phyloP scores from a whole-genome alignment of 495 filamentous ascomycete species.

The Hypoxylon subgilvum region DNA sequence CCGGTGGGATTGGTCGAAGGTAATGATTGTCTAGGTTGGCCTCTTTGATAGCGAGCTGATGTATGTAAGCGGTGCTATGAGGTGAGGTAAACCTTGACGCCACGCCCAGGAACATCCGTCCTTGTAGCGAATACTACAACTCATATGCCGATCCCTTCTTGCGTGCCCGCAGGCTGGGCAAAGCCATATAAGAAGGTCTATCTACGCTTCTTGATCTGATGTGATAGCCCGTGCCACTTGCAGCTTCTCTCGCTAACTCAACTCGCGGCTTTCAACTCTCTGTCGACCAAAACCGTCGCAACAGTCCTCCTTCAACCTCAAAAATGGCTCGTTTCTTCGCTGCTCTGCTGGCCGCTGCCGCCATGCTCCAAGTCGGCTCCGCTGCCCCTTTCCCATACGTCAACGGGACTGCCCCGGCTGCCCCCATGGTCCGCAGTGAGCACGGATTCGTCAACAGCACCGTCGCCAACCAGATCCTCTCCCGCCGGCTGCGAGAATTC shows the following conservation, averaged over 20 bases:
- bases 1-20: constrained; percentile 29
- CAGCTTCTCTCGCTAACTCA: constrained; percentile 17
- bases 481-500: constrained; percentile 38
- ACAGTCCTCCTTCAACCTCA: constrained; percentile 12
- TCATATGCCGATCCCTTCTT: constrained; percentile 33
- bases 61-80: constrained; percentile 17
- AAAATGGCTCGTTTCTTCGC: constrained; percentile 41
- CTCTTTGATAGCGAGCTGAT: constrained; percentile 32
- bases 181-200: constrained; percentile 26
- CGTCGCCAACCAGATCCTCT: constrained; percentile 12
- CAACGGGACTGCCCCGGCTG: constrained; percentile 26
- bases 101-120: constrained; percentile 20
- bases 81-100: constrained; percentile 19
- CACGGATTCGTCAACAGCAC: constrained; percentile 17
- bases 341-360: constrained; percentile 37
- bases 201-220: constrained; percentile 8
- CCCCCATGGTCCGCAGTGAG: constrained; percentile 1
- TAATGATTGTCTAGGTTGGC: constrained; percentile 21
- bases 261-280: constrained; percentile 12
- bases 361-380: constrained; percentile 37
- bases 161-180: not conserved
- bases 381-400: constrained; percentile 34
- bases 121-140: constrained; percentile 19
- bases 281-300: constrained; percentile 11
- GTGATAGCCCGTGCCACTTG: constrained; percentile 5